phyloP scores from a whole-genome alignment of 495 filamentous ascomycete species.

The Margaritispora aquatica region DNA sequence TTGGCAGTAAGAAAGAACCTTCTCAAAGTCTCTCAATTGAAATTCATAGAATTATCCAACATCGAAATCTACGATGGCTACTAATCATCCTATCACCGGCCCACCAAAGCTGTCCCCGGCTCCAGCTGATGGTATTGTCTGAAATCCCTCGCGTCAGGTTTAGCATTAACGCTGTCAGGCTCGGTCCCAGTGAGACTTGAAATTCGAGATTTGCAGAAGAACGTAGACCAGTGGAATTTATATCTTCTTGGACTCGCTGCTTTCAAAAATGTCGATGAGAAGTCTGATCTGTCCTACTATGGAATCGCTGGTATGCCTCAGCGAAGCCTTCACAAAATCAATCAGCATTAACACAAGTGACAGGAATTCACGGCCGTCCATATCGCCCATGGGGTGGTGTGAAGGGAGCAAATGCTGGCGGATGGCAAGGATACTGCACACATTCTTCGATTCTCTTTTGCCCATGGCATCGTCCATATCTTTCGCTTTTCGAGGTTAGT shows the following conservation, averaged over 20 bases:
- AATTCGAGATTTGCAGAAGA: constrained; percentile 51
- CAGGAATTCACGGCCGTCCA: constrained; percentile 62
- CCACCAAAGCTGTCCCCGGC: constrained; percentile 8
- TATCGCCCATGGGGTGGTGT: constrained; percentile 54
- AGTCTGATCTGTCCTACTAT: constrained; percentile 51
- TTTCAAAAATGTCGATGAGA: constrained; percentile 45
- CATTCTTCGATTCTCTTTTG: constrained; percentile 61
- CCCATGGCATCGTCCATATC: constrained; percentile 67
- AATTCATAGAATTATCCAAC: background rate
- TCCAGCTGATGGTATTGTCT: constrained; percentile 15
- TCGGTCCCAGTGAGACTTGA: constrained; percentile 34
- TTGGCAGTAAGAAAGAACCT: background rate
- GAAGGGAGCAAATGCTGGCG: constrained; percentile 33
- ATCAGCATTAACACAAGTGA: background rate
- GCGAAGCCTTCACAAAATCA: background rate
- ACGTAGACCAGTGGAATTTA: constrained; percentile 37
- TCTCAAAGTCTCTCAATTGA: background rate
- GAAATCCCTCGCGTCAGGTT: background rate
- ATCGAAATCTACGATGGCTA: background rate
- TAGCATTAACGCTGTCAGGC: constrained; percentile 8
- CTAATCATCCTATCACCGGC: constrained; percentile 16
- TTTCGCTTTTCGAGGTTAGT: constrained; percentile 59
- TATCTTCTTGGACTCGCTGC: constrained; percentile 19
- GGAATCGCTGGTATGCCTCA: constrained; percentile 45
- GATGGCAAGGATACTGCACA: constrained; percentile 52